Percentiles rank a stretch among this genome's conserved stretches.
Evolutionary conservation across 2,329 filamentous ascomycete species (phyloP).

Genomic region (Scytalidium sp.): DNA sequence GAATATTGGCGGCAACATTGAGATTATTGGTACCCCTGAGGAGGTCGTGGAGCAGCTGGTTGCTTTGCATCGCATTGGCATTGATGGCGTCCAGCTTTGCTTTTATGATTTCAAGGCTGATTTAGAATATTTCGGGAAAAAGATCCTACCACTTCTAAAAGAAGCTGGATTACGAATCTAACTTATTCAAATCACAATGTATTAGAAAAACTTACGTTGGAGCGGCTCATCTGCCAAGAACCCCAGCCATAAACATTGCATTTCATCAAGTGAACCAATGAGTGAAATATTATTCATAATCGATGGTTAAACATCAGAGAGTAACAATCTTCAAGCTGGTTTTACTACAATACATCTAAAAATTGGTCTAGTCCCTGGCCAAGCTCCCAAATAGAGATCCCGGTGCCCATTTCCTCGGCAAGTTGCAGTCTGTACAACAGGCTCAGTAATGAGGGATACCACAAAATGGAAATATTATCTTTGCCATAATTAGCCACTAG

Average conservation of each 20-base stretch:
- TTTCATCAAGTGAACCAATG: too few species aligned
- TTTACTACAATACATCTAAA: constrained; percentile 1
- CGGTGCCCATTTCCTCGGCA: constrained; percentile 1
- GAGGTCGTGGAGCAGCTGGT: constrained; percentile 18
- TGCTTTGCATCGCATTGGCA: constrained; percentile 17
- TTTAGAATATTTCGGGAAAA: constrained; percentile 17
- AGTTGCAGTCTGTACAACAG: constrained; percentile 2
- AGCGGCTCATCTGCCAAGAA: too few species aligned
- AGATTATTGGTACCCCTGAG: constrained; percentile 19
- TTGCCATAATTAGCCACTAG: constrained; percentile 1
- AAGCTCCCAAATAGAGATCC: constrained; percentile 4
- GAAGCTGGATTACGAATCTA: constrained; percentile 4
- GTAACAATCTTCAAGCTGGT: neutral
- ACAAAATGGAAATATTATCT: neutral
- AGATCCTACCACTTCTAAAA: constrained; percentile 19
- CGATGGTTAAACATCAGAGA: too few species aligned
- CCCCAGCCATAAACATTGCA: too few species aligned
- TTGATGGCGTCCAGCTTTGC: constrained; percentile 19
- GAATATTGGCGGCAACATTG: constrained; percentile 16
- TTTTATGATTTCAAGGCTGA: constrained; percentile 20
- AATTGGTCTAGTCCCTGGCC: constrained; percentile 3
- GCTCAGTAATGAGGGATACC: constrained; percentile 3
- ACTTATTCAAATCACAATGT: too few species aligned
- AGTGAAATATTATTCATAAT: too few species aligned
- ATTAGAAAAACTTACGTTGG: too few species aligned